Evolutionary conservation across 139 green algal genomes (phyloP), one percentile per base, ranked within the genome.

Genomic region (Limnomonas spitsbergensis): DNA sequence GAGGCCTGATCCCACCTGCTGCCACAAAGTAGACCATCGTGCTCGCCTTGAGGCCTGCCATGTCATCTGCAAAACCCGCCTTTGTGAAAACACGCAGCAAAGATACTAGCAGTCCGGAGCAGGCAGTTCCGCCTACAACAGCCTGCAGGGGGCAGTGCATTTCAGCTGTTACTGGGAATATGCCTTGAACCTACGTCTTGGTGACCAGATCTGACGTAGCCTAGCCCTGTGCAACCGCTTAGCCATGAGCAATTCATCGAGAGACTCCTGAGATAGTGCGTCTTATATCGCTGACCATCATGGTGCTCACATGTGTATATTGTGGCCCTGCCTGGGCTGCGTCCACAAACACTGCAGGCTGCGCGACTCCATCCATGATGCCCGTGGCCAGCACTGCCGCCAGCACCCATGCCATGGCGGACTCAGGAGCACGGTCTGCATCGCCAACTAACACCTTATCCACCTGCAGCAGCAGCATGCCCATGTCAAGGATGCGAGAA

Each of bases 311-410:
- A n/a, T 93, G 91, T 2, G 87, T 94, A 84, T 87, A 94, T 4
- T 37, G 67, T 0, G 79, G 76, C 1, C 85, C 84, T 75, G 92
- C 80, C 53, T 78, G 40, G 4, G 86, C 86, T 0, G 83, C 89
- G 36, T 91, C 87, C 1, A 79, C 89, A 85, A 95, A 95, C 31
- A 96, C 79, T 0, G 90, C 92, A 0, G 89, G 90, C 75, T 96
- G 92, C 0, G 75, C 79, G 0, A 92, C 4, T 3, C 91, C 92
- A 72, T 96, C 92, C 2, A 84, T 82, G 3, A 85, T 38, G 6
- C 91, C 91, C 53, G 80, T 81, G 27, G 85, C n/a, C 31, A 85
- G 81, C 40, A 93, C 85, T 9, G 86, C 67, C 24, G 81, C 53
- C 42, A 95, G 75, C 73, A 91, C 37, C 9, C 86, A 53, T 0